Conservation (phyloP, 345 rosid species). For the Eucalyptus cloeziana region DNA sequence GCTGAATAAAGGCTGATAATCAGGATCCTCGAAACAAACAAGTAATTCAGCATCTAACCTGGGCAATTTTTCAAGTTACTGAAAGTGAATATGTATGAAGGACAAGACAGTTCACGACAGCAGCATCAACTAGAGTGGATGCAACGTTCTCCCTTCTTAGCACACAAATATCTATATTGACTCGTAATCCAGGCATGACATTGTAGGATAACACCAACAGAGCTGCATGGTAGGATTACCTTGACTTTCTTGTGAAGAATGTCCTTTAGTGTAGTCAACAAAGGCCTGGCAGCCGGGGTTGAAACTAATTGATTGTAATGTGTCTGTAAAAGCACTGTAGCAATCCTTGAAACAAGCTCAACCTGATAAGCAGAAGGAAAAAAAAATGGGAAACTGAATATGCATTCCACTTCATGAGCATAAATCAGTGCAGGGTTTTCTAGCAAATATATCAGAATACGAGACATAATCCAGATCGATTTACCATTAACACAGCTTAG, state of each 20-base stretch:
- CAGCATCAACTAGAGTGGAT: neutral
- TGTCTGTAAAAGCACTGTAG: conserved; percentile 57
- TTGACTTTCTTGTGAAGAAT: conserved; percentile 58
- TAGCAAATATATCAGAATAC: neutral
- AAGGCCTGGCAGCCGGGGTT: conserved; percentile 72
- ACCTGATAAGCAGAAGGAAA: conserved; percentile 27
- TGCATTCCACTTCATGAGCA: neutral
- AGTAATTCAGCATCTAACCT: neutral
- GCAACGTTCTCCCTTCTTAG: neutral
- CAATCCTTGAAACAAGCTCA: conserved; percentile 76
- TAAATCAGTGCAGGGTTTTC: neutral
- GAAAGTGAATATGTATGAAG: neutral
- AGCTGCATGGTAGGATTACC: conserved; percentile 19
- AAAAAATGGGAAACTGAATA: neutral
- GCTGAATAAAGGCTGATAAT: neutral
- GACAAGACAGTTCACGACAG: neutral
- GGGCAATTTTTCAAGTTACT: neutral
- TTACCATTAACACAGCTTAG: neutral
- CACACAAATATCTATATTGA: neutral
- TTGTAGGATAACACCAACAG: neutral
- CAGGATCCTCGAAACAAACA: neutral
- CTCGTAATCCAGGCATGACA: neutral
- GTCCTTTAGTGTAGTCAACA: conserved; percentile 60
- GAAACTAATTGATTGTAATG: conserved; percentile 75
- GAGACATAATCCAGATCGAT: neutral